Percentiles rank a stretch among this genome's conserved stretches.
phyloP scores from a whole-genome alignment of 495 filamentous ascomycete genomes.

The Neurospora pannonica region DNA sequence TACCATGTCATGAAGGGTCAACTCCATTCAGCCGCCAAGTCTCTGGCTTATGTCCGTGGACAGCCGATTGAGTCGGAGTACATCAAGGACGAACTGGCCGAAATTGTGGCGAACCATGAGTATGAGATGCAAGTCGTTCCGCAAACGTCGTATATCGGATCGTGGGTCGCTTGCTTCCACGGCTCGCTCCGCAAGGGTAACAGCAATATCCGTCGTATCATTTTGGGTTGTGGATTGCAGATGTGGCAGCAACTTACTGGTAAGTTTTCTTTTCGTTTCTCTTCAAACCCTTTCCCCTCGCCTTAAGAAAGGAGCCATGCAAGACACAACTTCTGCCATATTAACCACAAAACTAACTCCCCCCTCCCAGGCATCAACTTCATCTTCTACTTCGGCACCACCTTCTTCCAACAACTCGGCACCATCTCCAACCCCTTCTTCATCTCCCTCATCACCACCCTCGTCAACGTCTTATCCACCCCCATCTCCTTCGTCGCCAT shows the following conservation, averaged over 20 bases:
- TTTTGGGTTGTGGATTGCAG: slow-evolving; percentile 61
- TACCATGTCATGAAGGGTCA: slow-evolving; percentile 68
- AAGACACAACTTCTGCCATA: not conserved
- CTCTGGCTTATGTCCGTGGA: slow-evolving; percentile 57
- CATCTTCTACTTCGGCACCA: slow-evolving; percentile 80
- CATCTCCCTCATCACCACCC: slow-evolving; percentile 67
- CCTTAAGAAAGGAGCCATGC: not conserved
- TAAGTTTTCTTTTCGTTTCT: not conserved
- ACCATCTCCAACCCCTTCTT: slow-evolving; percentile 70
- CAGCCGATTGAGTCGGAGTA: slow-evolving; percentile 54
- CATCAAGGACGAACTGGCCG: slow-evolving; percentile 60
- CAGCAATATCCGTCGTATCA: slow-evolving; percentile 57
- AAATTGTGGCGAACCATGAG: slow-evolving; percentile 76
- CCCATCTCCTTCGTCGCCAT: slow-evolving; percentile 73
- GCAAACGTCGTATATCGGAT: slow-evolving; percentile 50
- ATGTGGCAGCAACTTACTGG: slow-evolving; percentile 58
- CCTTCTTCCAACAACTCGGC: slow-evolving; percentile 64
- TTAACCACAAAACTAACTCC: slow-evolving; percentile 7
- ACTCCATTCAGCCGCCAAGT: slow-evolving; percentile 49
- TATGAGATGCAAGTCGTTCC: slow-evolving; percentile 61
- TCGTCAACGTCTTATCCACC: slow-evolving; percentile 77
- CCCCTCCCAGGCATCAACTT: slow-evolving; percentile 63
- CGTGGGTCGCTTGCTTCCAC: slow-evolving; percentile 56
- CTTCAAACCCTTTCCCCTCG: not conserved
- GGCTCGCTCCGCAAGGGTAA: slow-evolving; percentile 45